A percentile compares a stretch with the other conserved stretches of the same genome.
These are phyloP conservation scores for Phytophthora agathidicida DNA, from an alignment of 352 stramenopile species.

Conservation along the genomic window DNA sequence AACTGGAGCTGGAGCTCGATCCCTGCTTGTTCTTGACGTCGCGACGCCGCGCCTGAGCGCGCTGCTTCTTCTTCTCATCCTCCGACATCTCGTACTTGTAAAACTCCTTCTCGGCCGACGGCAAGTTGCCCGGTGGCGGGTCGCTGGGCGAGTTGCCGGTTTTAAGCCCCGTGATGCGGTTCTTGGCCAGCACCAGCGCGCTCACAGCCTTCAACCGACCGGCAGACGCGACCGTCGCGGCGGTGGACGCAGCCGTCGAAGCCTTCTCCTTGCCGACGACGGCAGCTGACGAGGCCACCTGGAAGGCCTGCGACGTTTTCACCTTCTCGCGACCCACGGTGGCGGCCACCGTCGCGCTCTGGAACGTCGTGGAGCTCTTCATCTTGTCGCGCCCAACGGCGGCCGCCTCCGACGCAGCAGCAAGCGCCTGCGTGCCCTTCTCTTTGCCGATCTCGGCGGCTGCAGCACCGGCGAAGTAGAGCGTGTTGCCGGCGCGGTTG, in stretches of 20 bases:
- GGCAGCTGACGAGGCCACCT: slow-evolving; percentile 56
- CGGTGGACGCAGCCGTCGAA: slow-evolving; percentile 42
- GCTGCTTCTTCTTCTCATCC: slow-evolving; percentile 76
- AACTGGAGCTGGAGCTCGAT: slow-evolving; percentile 24
- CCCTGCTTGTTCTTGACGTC: slow-evolving; percentile 64
- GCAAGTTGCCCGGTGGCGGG: slow-evolving; percentile 31
- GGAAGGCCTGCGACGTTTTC: slow-evolving; percentile 64
- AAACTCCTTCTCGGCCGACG: slow-evolving; percentile 68
- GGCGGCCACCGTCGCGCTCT: slow-evolving; percentile 61
- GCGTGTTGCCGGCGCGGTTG: slow-evolving; percentile 76
- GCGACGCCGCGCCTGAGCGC: slow-evolving; percentile 63
- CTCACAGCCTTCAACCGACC: slow-evolving; percentile 60
- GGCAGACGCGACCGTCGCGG: slow-evolving; percentile 49
- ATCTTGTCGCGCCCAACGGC: slow-evolving; percentile 56
- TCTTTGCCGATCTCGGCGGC: slow-evolving; percentile 60
- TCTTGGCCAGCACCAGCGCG: slow-evolving; percentile 67
- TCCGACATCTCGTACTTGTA: slow-evolving; percentile 87
- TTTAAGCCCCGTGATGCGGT: slow-evolving; percentile 42
- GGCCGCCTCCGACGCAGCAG: slow-evolving; percentile 54
- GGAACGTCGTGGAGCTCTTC: slow-evolving; percentile 68
- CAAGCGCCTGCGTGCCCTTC: slow-evolving; percentile 59
- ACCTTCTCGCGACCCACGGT: slow-evolving; percentile 58
- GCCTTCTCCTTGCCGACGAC: slow-evolving; percentile 67
- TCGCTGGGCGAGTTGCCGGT: slow-evolving; percentile 34
- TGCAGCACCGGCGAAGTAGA: slow-evolving; percentile 63